Percentiles rank a stretch among this genome's conserved stretches.
Conservation (phyloP, 108 stramenopile genomes). For the Aurantiochytrium sp. region DNA sequence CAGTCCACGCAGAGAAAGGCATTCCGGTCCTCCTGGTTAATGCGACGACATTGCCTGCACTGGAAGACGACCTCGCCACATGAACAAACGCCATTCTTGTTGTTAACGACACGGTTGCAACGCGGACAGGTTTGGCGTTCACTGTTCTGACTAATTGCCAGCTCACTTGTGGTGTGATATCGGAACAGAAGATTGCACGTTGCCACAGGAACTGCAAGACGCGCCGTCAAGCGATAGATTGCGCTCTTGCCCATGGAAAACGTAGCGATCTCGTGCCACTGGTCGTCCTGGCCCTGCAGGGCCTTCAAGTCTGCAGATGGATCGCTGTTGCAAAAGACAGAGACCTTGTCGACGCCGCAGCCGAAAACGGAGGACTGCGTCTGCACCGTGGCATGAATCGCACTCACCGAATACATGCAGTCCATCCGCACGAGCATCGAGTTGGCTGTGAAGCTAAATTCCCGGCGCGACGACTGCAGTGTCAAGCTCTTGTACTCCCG, state of each 20-base stretch:
- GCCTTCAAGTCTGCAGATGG: neutral
- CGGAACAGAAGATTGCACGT: neutral
- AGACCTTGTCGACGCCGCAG: neutral
- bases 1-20: slow-evolving; percentile 93
- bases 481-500: neutral
- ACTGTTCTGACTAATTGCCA: neutral
- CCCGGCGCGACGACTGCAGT: neutral
- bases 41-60: slow-evolving; percentile 82
- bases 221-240: neutral
- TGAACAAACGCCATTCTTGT: slow-evolving; percentile 85
- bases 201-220: neutral
- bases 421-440: neutral
- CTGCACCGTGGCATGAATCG: neutral
- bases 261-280: neutral
- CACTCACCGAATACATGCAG: neutral
- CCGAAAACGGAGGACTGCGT: neutral
- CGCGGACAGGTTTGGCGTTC: slow-evolving; percentile 63
- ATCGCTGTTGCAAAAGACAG: neutral
- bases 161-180: neutral
- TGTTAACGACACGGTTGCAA: slow-evolving; percentile 78
- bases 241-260: neutral
- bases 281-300: neutral
- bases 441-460: neutral
- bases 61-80: slow-evolving; percentile 92
- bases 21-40: slow-evolving; percentile 85